Evolutionary conservation across 257 asterid genomes (phyloP).

Genomic region (Nicotiana otophora): DNA sequence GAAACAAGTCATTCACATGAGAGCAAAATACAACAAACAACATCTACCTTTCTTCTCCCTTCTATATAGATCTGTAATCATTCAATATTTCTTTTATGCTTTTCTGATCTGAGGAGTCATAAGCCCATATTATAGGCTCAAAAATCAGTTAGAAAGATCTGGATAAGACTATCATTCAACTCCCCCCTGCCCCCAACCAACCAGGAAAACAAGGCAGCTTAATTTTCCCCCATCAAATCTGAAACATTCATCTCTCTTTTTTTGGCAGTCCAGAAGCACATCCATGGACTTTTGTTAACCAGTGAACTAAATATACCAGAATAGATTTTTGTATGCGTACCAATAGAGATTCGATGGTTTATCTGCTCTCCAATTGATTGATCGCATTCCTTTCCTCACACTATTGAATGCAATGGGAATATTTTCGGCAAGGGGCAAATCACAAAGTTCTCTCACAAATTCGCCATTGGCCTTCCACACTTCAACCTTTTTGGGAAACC

Average conservation of each 20-base stretch:
- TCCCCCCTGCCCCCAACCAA: background rate
- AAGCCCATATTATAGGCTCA: background rate
- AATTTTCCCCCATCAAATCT: background rate
- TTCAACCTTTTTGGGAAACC: constrained; percentile 83
- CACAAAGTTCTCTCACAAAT: constrained; percentile 79
- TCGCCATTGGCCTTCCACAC: constrained; percentile 82
- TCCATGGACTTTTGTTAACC: background rate
- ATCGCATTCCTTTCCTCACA: constrained; percentile 84
- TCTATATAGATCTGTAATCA: background rate
- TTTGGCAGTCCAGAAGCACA: background rate
- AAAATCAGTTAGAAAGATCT: background rate
- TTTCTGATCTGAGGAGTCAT: background rate
- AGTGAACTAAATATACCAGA: background rate
- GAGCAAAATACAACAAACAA: background rate
- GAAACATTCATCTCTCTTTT: background rate
- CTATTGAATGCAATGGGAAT: constrained; percentile 85
- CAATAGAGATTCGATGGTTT: constrained; percentile 85
- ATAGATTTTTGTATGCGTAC: constrained; percentile 38
- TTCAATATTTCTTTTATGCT: background rate
- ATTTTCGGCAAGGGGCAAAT: constrained; percentile 94
- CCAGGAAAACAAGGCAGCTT: background rate
- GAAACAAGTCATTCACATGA: constrained; percentile 6
- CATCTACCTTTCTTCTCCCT: background rate
- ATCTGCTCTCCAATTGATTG: constrained; percentile 91
- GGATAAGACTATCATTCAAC: background rate